Base-by-base conservation (phyloP, 2,329 filamentous ascomycete species). In the Pseudogymnoascus sp. region DNA sequence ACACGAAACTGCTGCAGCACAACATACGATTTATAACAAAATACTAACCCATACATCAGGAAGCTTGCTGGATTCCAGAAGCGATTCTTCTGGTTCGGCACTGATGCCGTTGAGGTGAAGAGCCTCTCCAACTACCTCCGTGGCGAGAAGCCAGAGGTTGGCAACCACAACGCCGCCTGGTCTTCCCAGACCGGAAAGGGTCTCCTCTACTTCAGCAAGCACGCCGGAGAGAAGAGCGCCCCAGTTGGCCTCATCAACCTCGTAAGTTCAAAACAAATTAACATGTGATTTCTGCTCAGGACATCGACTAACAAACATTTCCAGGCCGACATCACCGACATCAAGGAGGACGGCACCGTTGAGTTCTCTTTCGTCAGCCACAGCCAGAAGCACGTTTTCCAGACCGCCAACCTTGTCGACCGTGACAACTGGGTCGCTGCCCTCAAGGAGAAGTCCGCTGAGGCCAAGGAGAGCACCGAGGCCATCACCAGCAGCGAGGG, bases 161-260 rank as follows among this genome's bases (percentile, higher is more conserved):
- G 89, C 66, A 88, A 96, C 80, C 83, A 90, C 69, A 88, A 89
- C 70, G 88, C 86, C 70, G 89, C 95, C 37, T 97, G 95, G 91
- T 91, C 93, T 67, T 87, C 86, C 70, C 86, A 96, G 82, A 97
- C 93, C 65, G 93, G 93, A 76, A 96, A 96, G 82, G 95, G 95
- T 74, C 88, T 97, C 19, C 82, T 97, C 44, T 96, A 96, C 83
- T 90, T 91, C 78, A 88, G 89, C 78, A 74, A 74, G 86, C 87
- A 90, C 77, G 81, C 83, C 61, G 83, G 86, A 72, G 89, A 96
- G 79, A 96, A 96, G 86, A 81, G 85, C 68, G 83, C 84, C 65
- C 93, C 93, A 65, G 82, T 86, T 70, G 89, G 91, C 72, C 87
- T 95, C 71, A 88, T 97, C 76, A 90, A 91, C 78, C 79, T 97